A percentile compares a stretch with the other conserved stretches of the same genome.
phyloP scores from a whole-genome alignment of 2,329 filamentous ascomycete genomes.

The Claviceps quebecensis region DNA sequence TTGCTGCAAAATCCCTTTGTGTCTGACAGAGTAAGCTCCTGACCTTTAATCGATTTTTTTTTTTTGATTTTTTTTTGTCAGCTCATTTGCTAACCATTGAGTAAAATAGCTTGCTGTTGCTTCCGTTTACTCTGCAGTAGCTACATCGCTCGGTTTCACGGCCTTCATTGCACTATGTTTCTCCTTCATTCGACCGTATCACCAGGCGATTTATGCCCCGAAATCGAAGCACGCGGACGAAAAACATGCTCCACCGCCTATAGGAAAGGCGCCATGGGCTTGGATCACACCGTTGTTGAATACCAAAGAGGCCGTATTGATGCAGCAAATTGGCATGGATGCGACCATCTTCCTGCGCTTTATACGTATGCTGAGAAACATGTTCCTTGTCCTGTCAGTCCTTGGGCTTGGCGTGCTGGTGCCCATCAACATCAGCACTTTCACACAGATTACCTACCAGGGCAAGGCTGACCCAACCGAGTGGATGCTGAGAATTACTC shows the following conservation, averaged over 20 bases:
- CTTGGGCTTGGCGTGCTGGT: conserved; percentile 67
- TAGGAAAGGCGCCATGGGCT: conserved; percentile 76
- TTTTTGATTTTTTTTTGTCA: background rate
- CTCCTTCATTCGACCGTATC: conserved; percentile 80
- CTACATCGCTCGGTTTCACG: conserved; percentile 65
- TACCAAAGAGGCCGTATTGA: conserved; percentile 62
- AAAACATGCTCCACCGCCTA: conserved; percentile 72
- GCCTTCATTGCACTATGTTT: conserved; percentile 63
- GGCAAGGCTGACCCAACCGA: conserved; percentile 11
- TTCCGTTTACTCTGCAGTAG: conserved; percentile 67
- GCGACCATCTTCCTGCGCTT: conserved; percentile 84
- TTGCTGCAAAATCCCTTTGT: conserved; percentile 38
- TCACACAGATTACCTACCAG: conserved; percentile 8
- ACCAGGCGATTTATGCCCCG: conserved; percentile 85
- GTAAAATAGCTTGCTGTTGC: conserved; percentile 14
- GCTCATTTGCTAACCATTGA: background rate
- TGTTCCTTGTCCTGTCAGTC: conserved; percentile 61
- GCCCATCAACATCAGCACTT: conserved; percentile 55
- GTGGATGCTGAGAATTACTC: conserved; percentile 48
- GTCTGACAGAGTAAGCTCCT: conserved; percentile 6
- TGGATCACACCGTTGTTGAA: conserved; percentile 71
- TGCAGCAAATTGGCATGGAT: conserved; percentile 80
- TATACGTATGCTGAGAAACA: conserved; percentile 79
- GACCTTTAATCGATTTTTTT: background rate
- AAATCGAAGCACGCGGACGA: conserved; percentile 86